Evolutionary conservation across 2,329 filamentous ascomycete species (phyloP), one percentile per base, ranked within the genome.

Genomic region (Endoconidiophora laricicola): DNA sequence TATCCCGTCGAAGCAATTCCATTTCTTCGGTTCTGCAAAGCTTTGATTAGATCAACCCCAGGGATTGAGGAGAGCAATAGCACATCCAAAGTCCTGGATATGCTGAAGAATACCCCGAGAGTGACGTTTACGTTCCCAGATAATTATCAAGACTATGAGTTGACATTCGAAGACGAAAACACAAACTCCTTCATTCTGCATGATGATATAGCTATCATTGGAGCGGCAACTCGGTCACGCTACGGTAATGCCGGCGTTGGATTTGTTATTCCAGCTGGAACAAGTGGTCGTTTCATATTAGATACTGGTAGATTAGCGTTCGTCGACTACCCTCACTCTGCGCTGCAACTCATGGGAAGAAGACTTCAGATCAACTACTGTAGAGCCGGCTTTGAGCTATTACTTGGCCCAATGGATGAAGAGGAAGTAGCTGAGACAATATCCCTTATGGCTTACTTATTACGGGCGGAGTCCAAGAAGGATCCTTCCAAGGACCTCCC

Each of bases 81-180:
- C 10, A 40, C 44, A 2, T 51, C 44, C 2, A 58, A 71, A 40
- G 70, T 87, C 7, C 64, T 82, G 37, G 67, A 72, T n/a, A 69
- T 81, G 50, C 69, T 95, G 10, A 75, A 80, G 52, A 73, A 71
- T 52, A 81, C 87, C 49, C 74, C 78, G 1, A 81, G 76, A 5
- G 76, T 95, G 49, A 94, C 90, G 24, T 81, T 93, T 56, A 69
- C 74, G 10, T 71, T 94, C n/a, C 81, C 85, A 0, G 65, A 72
- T 0, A 65, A 74, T 29, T 94, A 94, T 61, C 72, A 74, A 40
- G 76, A 75, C 36, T 95, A 93, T 57, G 76, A 81, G 54, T 77
- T 88, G 10, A 79, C 83, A 38, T 79, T 83, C 48, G 88, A 95
- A 63, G 86, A 94, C 55, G 84, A 91, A 53, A 88, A 91, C 56